Conservation (phyloP, 139 green algal genomes). For the Mesotaenium endlicherianum region DNA sequence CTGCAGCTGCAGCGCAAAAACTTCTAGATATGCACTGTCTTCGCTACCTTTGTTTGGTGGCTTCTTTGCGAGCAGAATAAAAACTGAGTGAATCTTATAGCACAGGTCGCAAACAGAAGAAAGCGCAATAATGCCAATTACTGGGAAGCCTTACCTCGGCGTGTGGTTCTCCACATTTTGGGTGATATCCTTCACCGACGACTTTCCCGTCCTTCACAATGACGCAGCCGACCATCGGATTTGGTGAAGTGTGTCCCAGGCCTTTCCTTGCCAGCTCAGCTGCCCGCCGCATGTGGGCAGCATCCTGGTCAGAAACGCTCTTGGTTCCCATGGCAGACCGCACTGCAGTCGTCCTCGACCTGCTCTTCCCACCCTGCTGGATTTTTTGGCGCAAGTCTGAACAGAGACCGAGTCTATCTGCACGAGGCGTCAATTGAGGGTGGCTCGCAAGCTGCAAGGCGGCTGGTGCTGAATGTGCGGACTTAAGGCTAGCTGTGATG, state of each 20-base stretch:
- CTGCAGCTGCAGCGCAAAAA: too few species aligned
- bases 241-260: conserved; percentile 83
- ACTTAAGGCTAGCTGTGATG: too few species aligned
- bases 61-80: too few species aligned
- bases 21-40: too few species aligned
- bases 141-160: conserved; percentile 82
- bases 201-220: conserved; percentile 80
- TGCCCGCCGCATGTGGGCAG: conserved; percentile 74
- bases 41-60: too few species aligned
- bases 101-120: too few species aligned
- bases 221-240: conserved; percentile 95
- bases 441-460: not conserved
- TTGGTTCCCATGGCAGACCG: not conserved
- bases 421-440: not conserved
- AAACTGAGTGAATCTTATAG: too few species aligned
- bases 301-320: conserved; percentile 21
- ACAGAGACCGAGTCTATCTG: not conserved
- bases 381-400: not conserved
- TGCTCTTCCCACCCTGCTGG: too few species aligned
- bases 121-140: too few species aligned
- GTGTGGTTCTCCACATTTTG: conserved; percentile 90
- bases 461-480: not conserved
- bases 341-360: too few species aligned
- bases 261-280: conserved; percentile 75
- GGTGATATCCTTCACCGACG: conserved; percentile 93